Evolutionary conservation across 495 filamentous ascomycete genomes (phyloP), one percentile per base, ranked within the genome.

Genomic region (Bombardia bombarda): DNA sequence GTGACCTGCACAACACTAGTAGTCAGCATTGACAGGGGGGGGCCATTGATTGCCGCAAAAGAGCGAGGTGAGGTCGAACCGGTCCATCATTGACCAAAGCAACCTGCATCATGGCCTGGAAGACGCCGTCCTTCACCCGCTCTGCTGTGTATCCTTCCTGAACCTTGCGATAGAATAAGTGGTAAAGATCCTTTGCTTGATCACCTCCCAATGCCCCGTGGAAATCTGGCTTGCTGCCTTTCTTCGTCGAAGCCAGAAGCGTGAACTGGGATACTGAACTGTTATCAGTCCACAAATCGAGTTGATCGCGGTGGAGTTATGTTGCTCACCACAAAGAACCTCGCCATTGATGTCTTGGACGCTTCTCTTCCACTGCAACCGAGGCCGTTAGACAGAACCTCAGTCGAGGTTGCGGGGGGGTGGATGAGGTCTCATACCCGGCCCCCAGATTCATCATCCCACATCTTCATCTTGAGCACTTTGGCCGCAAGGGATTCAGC

Each of bases 31-130:
- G 7, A 38, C 2, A 9, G 19, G n/a, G n/a, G n/a, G n/a, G n/a
- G n/a, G n/a, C n/a, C n/a, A n/a, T n/a, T n/a, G n/a, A n/a, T n/a
- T n/a, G n/a, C n/a, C n/a, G n/a, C n/a, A n/a, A n/a, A n/a, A n/a
- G n/a, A 6, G 3, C 9, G 14, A 38, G 30, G 42, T n/a, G 22
- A 16, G 23, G 9, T 43, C 86, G 78, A 74, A 95, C 90, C 60
- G 90, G 90, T 43, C 90, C 90, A 58, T 97, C 90, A 52, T 97
- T 97, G 26, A 94, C 81, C 19, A 95, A 58, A 46, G 85, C 84
- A 45, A 96, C 92, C 53, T 96, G 84, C 92, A 97, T 99, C 89
- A 95, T 95, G 40, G 93, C 92, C 53, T 95, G 90, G 60, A 97
- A 99, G 26, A 95, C 80, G 12, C 93, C 93, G 57, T 97, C 83